Base-by-base conservation (phyloP, 2,329 filamentous ascomycete genomes). In the Esteya vermicola region DNA sequence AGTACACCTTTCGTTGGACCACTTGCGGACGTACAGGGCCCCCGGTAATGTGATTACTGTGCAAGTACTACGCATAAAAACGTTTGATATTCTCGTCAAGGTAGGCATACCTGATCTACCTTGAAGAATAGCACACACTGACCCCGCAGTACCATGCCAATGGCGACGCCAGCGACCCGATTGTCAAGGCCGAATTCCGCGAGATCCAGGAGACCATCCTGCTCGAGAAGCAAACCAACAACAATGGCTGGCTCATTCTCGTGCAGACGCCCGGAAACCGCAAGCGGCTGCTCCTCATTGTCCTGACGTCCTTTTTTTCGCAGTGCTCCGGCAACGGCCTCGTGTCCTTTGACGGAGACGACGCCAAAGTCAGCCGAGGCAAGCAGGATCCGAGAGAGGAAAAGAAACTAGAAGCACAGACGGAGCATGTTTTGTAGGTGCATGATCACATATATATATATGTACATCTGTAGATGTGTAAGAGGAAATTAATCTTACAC, bases 131-230 rank as follows among this genome's bases (percentile, higher is more conserved):
- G 18, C 32, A 20, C 10, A 33, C 3, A 10, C 19, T 40, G 21
- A 26, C 22, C 25, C n/a, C n/a, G n/a, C 36, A 41, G 34, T 36
- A 36, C 21, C 40, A 41, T 23, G 40, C 16, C 25, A 23, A 23
- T 18, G 40, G 34, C 12, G 26, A 41, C 27, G 54, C 64, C 16
- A 49, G 57, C 35, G 57, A 65, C 45, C 45, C 54, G 9, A 55
- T 58, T 16, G 66, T 70, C 6, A 57, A 63, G 38, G 60, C 61
- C 44, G 63, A 70, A 42, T 64, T 57, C 44, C 51, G 55, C 9
- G 65, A 70, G 49, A 70, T 70, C 46, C 54, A 59, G 45, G 59
- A 64, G 42, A 67, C 64, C 6, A 55, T 69, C 21, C 52, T 53
- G 33, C 44, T 65, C 20, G 67, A 70, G 45, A 55, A 57, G 43